phyloP scores from a whole-genome alignment of 129 eudicot species.

The Cynara cardunculus region DNA sequence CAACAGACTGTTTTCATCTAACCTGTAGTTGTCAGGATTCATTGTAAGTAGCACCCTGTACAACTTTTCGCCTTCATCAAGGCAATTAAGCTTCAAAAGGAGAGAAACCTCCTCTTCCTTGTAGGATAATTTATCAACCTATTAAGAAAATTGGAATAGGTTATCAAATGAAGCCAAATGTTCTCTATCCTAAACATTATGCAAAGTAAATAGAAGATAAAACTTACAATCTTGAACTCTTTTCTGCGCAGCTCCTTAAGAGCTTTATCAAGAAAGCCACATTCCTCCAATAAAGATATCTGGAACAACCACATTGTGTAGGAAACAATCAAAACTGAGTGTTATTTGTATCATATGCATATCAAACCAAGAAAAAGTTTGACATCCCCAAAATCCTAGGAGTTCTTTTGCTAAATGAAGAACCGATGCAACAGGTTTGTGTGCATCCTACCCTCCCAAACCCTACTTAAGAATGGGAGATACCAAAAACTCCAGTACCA shows the following conservation, averaged over 20 bases:
- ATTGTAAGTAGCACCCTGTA: conserved; percentile 60
- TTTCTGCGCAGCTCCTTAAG: conserved; percentile 76
- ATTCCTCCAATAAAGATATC: conserved; percentile 88
- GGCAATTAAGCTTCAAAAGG: conserved; percentile 57
- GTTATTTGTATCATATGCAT: background rate
- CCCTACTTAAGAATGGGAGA: no score
- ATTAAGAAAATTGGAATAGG: background rate
- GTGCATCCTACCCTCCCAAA: background rate
- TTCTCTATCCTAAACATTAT: conserved; percentile 9
- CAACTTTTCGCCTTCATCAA: conserved; percentile 62
- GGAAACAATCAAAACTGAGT: background rate
- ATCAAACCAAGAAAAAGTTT: background rate
- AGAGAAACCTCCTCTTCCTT: conserved; percentile 84
- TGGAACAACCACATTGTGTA: conserved; percentile 20
- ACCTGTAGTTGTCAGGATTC: conserved; percentile 95
- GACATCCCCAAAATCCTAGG: background rate
- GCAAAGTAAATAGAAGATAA: background rate
- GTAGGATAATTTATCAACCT: conserved; percentile 69
- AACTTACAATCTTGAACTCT: conserved; percentile 80
- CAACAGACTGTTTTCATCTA: background rate
- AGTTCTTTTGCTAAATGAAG: background rate
- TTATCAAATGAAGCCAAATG: conserved; percentile 5
- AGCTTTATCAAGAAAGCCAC: conserved; percentile 69
- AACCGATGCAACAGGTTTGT: background rate
- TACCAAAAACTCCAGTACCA: no score